Evolutionary conservation across 257 asterid species (phyloP), one percentile per base, ranked within the genome.

Genomic region (Phtheirospermum japonicum): DNA sequence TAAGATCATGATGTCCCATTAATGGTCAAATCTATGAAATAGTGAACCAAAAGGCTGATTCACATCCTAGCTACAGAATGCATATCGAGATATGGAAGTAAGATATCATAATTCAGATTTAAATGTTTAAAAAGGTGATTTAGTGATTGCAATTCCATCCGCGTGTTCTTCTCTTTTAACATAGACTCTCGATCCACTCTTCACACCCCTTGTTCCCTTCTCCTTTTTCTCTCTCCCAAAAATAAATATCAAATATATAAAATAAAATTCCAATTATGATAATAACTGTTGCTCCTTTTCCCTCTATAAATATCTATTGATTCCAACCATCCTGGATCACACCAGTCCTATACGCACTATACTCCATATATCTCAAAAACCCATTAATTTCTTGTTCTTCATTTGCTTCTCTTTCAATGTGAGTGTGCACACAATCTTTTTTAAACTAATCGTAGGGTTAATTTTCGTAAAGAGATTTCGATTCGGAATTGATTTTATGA

Each of bases 291-390:
- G 64, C 18, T 49, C 70, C 40, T 49, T 64, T 55, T 19, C 18
- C 56, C 13, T 52, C 74, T 77, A 80, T 75, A 79, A 77, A 57
- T 69, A 72, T 34, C 72, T 63, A 16, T 53, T 48, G 2, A 43
- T 67, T 73, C 81, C 81, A 36, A 61, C 49, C 75, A 68, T 77
- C 66, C 69, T 43, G 79, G 82, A 81, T 78, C n/a, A n/a, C n/a
- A 73, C 46, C 49, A 68, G 3, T 68, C 45, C 50, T 68, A 70
- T 68, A 66, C 75, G 19, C 13, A 8, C 50, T 53, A n/a, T n/a
- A n/a, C n/a, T n/a, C n/a, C n/a, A n/a, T 2, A 52, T 39, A 9
- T 45, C 72, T 34, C 59, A 19, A 46, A 65, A 64, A 18, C 58
- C 63, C 30, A 4, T 60, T 56, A 4, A 6, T 36, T 36, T 36